These are phyloP conservation scores for Knoxdaviesia capensis DNA, from an alignment of 2,329 filamentous ascomycete genomes.

Conservation along the genomic window DNA sequence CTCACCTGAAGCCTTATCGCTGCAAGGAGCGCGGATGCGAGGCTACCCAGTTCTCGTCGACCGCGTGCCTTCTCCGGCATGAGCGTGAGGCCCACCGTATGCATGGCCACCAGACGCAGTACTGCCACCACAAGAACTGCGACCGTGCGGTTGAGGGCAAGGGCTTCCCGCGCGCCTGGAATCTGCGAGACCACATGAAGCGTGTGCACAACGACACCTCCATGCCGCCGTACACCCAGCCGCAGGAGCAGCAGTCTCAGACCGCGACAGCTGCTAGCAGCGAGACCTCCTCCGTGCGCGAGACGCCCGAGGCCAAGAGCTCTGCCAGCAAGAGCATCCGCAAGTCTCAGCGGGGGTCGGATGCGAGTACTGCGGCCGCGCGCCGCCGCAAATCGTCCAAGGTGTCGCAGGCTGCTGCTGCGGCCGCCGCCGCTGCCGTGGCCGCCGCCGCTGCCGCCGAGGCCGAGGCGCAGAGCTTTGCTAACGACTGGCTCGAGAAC, in stretches of 20 bases:
- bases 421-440: constrained; percentile 4
- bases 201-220: constrained; percentile 59
- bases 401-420: constrained; percentile 6
- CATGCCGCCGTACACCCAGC: constrained; percentile 6
- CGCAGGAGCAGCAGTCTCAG: constrained; percentile 2
- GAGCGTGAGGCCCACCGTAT: constrained; percentile 91
- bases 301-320: constrained; percentile 25
- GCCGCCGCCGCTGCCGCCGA: constrained; percentile 2
- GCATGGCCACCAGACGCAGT: constrained; percentile 84
- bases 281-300: constrained; percentile 27
- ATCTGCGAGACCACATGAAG: constrained; percentile 92
- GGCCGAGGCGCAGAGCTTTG: constrained; percentile 9
- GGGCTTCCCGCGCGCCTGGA: constrained; percentile 90
- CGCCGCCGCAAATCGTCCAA: constrained; percentile 4
- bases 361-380: neutral
- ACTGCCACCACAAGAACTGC: constrained; percentile 74
- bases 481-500: constrained; percentile 36
- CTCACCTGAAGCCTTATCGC: constrained; percentile 86
- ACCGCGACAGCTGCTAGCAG: constrained; percentile 8
- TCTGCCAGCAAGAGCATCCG: constrained; percentile 12
- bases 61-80: constrained; percentile 81
- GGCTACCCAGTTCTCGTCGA: constrained; percentile 81
- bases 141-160: constrained; percentile 66
- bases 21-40: constrained; percentile 76
- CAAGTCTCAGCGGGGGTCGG: neutral